Base-by-base conservation (phyloP, 2,329 filamentous ascomycete genomes). In the Cyphellophora attinorum region DNA sequence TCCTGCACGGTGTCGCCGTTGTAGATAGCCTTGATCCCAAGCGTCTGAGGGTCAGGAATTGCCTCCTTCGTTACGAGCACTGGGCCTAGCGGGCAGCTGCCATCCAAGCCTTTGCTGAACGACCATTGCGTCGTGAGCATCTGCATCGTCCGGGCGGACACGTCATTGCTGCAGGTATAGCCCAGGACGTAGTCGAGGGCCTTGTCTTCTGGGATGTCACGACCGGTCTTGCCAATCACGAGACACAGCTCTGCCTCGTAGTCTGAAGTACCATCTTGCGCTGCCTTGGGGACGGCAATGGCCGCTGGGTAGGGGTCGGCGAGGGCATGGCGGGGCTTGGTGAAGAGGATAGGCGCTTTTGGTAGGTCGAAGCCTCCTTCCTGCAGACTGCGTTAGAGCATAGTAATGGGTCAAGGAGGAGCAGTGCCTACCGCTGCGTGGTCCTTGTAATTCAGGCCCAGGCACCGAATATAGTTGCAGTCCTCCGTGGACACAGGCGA, bases 381-480 rank as follows among this genome's bases (percentile, higher is more conserved):
- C 30, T 47, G 29, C 10, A 18, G 15, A n/a, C 6, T 5, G 16
- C 16, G 18, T 19, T n/a, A 19, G 5, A 19, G n/a, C 11, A 17
- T 11, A 31, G 14, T 13, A 23, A n/a, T n/a, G n/a, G 14, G 21
- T 33, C 39, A 25, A 8, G 21, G 21, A n/a, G 21, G 21, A n/a
- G 8, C 21, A 25, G n/a, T 8, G 8, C 12, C 5, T 14, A 47
- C 44, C 11, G 37, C 35, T 5, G 58, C 59, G 37, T 62, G 60
- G 42, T 64, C 55, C 29, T 44, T 49, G 44, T 65, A 65, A 52
- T 67, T 68, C 37, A 67, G 54, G 5, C 64, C 63, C 31, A 67
- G 45, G 46, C 63, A 67, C n/a, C 62, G 59, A 30, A 67, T 61
- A 23, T 45, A 47, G 33, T 47, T 47, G 31, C 39, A 45, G 17